A percentile compares a stretch with the other conserved stretches of the same genome.
Conservation (phyloP, 176 grass and related monocot genomes). For the Lolium rigidum region DNA sequence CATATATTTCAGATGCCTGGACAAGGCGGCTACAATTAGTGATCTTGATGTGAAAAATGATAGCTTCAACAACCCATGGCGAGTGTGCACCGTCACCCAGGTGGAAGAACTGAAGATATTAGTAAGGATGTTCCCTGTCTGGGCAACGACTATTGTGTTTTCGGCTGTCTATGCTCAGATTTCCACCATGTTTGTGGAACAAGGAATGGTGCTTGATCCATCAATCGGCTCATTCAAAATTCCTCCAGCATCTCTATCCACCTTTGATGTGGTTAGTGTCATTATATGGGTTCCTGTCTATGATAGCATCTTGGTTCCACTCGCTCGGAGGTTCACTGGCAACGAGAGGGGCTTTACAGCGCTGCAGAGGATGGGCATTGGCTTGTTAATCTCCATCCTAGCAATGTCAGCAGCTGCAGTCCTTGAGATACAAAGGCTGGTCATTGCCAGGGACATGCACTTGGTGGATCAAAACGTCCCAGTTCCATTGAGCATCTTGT, state of each 20-base stretch:
- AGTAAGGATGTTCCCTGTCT: conserved; percentile 82
- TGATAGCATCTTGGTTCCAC: conserved; percentile 67
- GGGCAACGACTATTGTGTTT: conserved; percentile 86
- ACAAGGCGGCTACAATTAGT: conserved; percentile 81
- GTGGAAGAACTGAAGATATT: conserved; percentile 93
- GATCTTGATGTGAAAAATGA: conserved; percentile 67
- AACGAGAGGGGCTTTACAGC: conserved; percentile 78
- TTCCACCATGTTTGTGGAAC: conserved; percentile 92
- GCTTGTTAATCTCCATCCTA: conserved; percentile 76
- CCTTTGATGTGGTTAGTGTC: conserved; percentile 80
- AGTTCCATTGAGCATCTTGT: conserved; percentile 84
- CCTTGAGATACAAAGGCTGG: conserved; percentile 71
- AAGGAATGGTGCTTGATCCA: conserved; percentile 86
- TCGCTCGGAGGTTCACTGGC: conserved; percentile 81
- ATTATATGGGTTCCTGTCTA: conserved; percentile 83
- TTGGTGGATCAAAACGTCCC: conserved; percentile 67
- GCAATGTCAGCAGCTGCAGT: conserved; percentile 73
- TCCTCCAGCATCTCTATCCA: conserved; percentile 86
- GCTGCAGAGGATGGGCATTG: conserved; percentile 89
- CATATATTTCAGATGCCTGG: conserved; percentile 70
- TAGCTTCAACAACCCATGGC: conserved; percentile 63
- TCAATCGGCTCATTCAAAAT: conserved; percentile 77
- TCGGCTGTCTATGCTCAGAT: conserved; percentile 86
- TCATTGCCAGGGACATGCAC: conserved; percentile 51
- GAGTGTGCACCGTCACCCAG: conserved; percentile 80